Percentiles rank a stretch among this genome's conserved stretches.
Conservation (phyloP, 306 rosid species). For the Corylus avellana region DNA sequence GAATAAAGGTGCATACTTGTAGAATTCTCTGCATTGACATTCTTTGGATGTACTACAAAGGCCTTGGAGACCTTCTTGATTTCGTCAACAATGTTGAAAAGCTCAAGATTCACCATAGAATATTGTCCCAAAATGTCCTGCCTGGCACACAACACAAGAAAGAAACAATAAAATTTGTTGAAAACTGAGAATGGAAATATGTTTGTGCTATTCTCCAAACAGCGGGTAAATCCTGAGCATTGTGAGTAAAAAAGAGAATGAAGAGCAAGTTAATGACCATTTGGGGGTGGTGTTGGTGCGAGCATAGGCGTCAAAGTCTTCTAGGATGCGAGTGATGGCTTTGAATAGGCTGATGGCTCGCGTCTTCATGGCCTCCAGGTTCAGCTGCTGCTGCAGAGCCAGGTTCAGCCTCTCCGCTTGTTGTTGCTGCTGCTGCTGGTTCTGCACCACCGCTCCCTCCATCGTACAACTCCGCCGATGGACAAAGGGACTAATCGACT, state of each 20-base stretch:
- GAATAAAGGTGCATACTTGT: slow-evolving; percentile 41
- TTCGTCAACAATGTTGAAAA: slow-evolving; percentile 90
- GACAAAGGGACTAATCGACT: background rate
- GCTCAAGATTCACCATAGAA: slow-evolving; percentile 93
- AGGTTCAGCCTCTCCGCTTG: slow-evolving; percentile 67
- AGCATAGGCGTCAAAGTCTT: slow-evolving; percentile 73
- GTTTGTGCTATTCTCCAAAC: no score
- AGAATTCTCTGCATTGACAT: slow-evolving; percentile 80
- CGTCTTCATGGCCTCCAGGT: slow-evolving; percentile 72
- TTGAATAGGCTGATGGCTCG: slow-evolving; percentile 81
- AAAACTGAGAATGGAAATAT: no score
- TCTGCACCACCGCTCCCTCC: slow-evolving; percentile 46
- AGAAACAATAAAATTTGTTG: background rate
- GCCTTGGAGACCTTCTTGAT: slow-evolving; percentile 88
- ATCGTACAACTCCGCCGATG: slow-evolving; percentile 22
- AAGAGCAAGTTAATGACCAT: slow-evolving; percentile 36
- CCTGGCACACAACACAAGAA: slow-evolving; percentile 38
- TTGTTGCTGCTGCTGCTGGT: slow-evolving; percentile 32
- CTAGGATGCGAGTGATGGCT: slow-evolving; percentile 80
- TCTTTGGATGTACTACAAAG: slow-evolving; percentile 78
- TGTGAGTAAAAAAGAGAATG: background rate
- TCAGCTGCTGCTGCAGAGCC: slow-evolving; percentile 81
- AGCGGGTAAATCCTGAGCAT: background rate
- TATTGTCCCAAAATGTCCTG: slow-evolving; percentile 87
- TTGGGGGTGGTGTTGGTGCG: slow-evolving; percentile 83